These are phyloP conservation scores for Trichocladium antarcticum DNA, from an alignment of 495 filamentous ascomycete genomes.

Conservation along the genomic window DNA sequence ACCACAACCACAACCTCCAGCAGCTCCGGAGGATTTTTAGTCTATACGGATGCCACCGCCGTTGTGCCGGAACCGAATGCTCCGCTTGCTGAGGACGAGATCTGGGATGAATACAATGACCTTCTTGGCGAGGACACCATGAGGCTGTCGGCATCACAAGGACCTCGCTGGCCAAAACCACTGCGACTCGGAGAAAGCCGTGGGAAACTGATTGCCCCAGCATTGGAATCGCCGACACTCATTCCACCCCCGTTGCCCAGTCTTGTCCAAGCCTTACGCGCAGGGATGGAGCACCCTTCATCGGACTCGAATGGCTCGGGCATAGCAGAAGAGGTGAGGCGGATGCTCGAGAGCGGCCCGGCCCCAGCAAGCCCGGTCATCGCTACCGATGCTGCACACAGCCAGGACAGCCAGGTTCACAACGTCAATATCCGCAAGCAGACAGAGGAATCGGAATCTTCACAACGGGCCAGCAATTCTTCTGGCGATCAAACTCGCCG, in stretches of 20 bases:
- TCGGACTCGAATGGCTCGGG: conserved; percentile 38
- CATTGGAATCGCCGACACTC: conserved; percentile 34
- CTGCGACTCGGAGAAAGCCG: conserved; percentile 26
- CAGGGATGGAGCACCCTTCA: conserved; percentile 20
- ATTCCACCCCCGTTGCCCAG: conserved; percentile 21
- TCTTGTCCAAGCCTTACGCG: conserved; percentile 23
- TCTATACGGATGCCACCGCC: conserved; percentile 47
- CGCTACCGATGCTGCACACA: conserved; percentile 42
- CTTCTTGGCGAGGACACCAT: conserved; percentile 54
- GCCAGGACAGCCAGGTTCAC: conserved; percentile 30
- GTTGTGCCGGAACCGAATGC: conserved; percentile 47
- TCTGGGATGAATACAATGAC: conserved; percentile 94
- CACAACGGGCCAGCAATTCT: conserved; percentile 24
- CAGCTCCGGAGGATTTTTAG: conserved; percentile 50
- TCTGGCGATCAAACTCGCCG: conserved; percentile 30
- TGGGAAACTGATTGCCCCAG: conserved; percentile 22
- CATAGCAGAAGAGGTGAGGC: conserved; percentile 36
- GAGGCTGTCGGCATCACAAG: conserved; percentile 43
- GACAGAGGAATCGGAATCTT: neutral
- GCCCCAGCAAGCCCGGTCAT: conserved; percentile 39
- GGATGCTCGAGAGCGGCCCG: conserved; percentile 29
- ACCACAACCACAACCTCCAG: conserved; percentile 48
- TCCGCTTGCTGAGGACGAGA: conserved; percentile 65
- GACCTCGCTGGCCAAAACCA: conserved; percentile 35
- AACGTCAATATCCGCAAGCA: conserved; percentile 22